These are phyloP conservation scores for Paraleonurus japonicus DNA, from an alignment of 257 asterid genomes.

Conservation along the genomic window DNA sequence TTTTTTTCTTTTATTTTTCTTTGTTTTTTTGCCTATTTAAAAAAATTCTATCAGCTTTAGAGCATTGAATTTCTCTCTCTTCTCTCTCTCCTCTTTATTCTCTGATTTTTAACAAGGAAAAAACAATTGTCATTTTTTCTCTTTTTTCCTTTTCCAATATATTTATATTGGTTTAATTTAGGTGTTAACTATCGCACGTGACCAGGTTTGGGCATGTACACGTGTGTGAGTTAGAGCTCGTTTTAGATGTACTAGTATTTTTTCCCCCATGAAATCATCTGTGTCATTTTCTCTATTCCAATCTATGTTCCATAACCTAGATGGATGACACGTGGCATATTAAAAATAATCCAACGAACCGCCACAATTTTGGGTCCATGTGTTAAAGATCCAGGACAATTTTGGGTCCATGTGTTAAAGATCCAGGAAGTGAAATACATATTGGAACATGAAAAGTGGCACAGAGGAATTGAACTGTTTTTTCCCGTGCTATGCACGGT, in stretches of 20 bases:
- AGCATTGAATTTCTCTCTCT: constrained; percentile 36
- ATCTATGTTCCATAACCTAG: too few relatives aligned
- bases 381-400: too few relatives aligned
- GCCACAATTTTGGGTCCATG: too few relatives aligned
- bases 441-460: too few relatives aligned
- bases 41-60: constrained; percentile 26
- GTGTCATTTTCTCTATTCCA: too few relatives aligned
- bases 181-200: constrained; percentile 26
- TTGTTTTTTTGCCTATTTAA: constrained; percentile 13
- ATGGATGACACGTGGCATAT: too few relatives aligned
- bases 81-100: constrained; percentile 6
- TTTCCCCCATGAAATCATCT: too few relatives aligned
- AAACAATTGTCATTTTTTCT: not conserved
- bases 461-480: too few relatives aligned
- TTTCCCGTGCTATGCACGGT: too few relatives aligned
- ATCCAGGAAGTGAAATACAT: too few relatives aligned
- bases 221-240: constrained; percentile 13
- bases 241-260: constrained; percentile 9
- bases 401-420: too few relatives aligned
- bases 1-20: not conserved
- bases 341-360: too few relatives aligned
- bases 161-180: constrained; percentile 10
- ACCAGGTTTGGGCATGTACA: constrained; percentile 17
- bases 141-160: not conserved
- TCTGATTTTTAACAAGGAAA: constrained; percentile 19